Percentiles rank a stretch among this genome's conserved stretches.
These are phyloP conservation scores for Ustulina deusta DNA, from an alignment of 2,329 filamentous ascomycete species.

Conservation along the genomic window DNA sequence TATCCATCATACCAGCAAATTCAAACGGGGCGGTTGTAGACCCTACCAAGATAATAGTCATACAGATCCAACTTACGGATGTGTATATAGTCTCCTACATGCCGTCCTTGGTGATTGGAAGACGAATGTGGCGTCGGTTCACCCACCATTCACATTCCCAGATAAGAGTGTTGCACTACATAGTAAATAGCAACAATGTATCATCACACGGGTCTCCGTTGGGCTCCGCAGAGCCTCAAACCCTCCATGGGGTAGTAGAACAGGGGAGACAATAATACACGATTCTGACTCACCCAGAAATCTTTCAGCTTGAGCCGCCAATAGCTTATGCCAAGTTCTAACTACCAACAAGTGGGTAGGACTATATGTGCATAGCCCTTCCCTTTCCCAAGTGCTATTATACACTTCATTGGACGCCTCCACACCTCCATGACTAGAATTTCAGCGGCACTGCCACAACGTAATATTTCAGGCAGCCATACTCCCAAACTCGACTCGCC, in stretches of 20 bases:
- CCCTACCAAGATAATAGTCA: too few relatives aligned
- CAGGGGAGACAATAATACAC: background rate
- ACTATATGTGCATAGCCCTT: background rate
- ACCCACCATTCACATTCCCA: background rate
- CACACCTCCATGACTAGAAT: background rate
- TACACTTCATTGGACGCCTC: background rate
- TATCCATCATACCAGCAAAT: too few relatives aligned
- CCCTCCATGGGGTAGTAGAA: background rate
- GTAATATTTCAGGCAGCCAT: background rate
- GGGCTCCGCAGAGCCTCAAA: slow-evolving; percentile 10
- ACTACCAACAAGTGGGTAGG: too few relatives aligned
- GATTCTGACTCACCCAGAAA: background rate
- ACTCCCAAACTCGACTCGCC: background rate
- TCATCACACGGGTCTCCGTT: background rate
- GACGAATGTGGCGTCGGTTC: background rate
- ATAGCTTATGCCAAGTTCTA: too few relatives aligned
- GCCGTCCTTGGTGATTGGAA: too few relatives aligned
- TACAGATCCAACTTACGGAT: too few relatives aligned
- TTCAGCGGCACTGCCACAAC: slow-evolving; percentile 13
- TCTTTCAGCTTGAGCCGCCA: too few relatives aligned
- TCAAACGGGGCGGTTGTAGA: too few relatives aligned
- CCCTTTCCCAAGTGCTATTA: background rate
- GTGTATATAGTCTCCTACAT: too few relatives aligned
- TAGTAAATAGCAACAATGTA: background rate
- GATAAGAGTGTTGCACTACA: background rate